A percentile compares a stretch with the other conserved stretches of the same genome.
Conservation (phyloP, 139 green algal species). For the Volvox reticuliferus region DNA sequence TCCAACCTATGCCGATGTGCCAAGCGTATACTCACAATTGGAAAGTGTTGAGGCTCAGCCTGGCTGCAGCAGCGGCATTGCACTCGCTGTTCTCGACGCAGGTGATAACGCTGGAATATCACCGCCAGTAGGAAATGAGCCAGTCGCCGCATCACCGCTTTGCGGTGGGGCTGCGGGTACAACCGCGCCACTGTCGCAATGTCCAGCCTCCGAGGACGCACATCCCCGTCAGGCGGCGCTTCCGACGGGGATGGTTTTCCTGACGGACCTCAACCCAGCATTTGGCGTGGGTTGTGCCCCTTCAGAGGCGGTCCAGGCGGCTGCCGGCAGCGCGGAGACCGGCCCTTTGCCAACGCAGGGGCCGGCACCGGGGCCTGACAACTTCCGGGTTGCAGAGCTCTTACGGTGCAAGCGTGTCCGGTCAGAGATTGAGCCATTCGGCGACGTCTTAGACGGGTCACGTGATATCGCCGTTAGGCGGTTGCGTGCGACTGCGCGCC, state of each 20-base stretch:
- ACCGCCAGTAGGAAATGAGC: neutral
- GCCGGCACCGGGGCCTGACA: neutral
- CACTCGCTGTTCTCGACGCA: neutral
- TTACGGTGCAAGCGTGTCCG: neutral
- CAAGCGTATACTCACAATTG: neutral
- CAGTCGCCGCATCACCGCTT: neutral
- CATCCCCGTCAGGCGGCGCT: neutral
- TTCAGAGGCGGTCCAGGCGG: neutral
- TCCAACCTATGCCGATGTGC: neutral
- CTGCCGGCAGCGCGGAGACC: neutral
- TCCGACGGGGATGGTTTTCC: constrained; percentile 21
- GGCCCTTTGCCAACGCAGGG: too few species aligned
- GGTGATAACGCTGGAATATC: neutral
- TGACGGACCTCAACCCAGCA: constrained; percentile 36
- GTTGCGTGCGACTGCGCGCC: neutral
- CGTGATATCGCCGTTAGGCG: neutral
- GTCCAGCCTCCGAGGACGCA: neutral
- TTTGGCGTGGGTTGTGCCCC: neutral
- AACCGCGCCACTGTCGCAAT: neutral
- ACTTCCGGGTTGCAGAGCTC: neutral
- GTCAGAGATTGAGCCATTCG: neutral
- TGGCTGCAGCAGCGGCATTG: too few species aligned
- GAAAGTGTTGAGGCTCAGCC: neutral
- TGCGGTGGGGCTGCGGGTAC: neutral
- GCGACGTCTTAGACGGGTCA: neutral